phyloP scores from a whole-genome alignment of 106 monocot genomes.

The Apostasia ramifera region DNA sequence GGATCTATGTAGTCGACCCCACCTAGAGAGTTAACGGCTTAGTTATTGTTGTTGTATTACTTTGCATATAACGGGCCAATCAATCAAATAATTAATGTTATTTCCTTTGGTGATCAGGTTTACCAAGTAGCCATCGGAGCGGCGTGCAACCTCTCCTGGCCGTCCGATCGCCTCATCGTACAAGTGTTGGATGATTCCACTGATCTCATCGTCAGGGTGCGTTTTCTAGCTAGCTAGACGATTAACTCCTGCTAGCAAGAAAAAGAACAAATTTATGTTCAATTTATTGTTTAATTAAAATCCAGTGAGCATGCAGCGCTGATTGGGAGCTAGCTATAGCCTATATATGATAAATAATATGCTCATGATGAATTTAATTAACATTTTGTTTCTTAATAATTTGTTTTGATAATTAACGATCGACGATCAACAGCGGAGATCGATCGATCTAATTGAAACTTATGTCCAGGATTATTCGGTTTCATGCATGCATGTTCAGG shows the following conservation, averaged over 20 bases:
- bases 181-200: constrained; percentile 60
- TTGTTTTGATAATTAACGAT: too few relatives aligned
- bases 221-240: neutral
- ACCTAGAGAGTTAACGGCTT: neutral
- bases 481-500: constrained; percentile 8
- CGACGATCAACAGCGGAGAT: too few relatives aligned
- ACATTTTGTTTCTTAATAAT: neutral
- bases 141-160: constrained; percentile 41
- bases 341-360: too few relatives aligned
- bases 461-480: too few relatives aligned
- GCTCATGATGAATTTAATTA: too few relatives aligned
- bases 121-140: constrained; percentile 60
- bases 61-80: neutral
- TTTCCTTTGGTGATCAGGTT: constrained; percentile 19
- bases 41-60: neutral
- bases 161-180: constrained; percentile 33
- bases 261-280: too few relatives aligned
- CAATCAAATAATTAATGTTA: neutral
- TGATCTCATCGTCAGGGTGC: constrained; percentile 26
- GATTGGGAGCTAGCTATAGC: too few relatives aligned
- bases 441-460: too few relatives aligned
- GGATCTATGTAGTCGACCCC: too few relatives aligned
- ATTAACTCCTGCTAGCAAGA: neutral
- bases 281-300: too few relatives aligned
- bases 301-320: too few relatives aligned